Conservation (phyloP, 2,329 filamentous ascomycete genomes). For the Aspergillus brunneoviolaceus region DNA sequence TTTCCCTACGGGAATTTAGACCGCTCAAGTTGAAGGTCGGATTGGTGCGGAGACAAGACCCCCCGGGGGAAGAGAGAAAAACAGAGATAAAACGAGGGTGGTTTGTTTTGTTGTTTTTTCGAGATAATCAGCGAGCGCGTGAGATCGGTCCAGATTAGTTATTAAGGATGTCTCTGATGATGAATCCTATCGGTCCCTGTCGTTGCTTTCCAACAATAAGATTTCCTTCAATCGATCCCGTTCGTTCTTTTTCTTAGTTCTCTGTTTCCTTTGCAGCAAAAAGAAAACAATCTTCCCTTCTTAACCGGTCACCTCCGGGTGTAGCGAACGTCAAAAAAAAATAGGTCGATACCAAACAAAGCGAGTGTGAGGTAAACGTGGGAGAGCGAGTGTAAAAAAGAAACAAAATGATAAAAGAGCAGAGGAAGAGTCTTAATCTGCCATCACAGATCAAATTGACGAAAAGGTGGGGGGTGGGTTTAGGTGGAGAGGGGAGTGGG, state of each 20-base stretch:
- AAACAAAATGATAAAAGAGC: constrained; percentile 17
- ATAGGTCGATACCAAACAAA: constrained; percentile 35
- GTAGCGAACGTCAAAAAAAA: constrained; percentile 40
- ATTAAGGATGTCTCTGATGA: constrained; percentile 16
- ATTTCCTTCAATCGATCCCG: constrained; percentile 10
- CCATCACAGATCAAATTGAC: constrained; percentile 29
- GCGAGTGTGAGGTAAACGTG: constrained; percentile 41
- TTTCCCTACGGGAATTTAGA: background rate
- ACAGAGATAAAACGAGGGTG: constrained; percentile 19
- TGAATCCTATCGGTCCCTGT: constrained; percentile 11
- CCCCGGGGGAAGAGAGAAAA: constrained; percentile 5
- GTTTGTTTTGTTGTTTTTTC: constrained; percentile 8
- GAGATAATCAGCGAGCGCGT: constrained; percentile 20
- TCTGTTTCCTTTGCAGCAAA: constrained; percentile 7
- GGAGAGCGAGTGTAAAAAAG: constrained; percentile 31
- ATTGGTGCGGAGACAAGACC: constrained; percentile 9
- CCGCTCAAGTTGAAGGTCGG: background rate
- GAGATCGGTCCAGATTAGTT: constrained; percentile 18
- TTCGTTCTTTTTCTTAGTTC: constrained; percentile 7
- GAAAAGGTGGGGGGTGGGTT: constrained; percentile 9
- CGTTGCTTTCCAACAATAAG: constrained; percentile 12
- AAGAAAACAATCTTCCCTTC: constrained; percentile 11
- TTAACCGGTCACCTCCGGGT: constrained; percentile 24
- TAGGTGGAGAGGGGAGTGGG: constrained; percentile 10
- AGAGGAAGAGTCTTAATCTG: constrained; percentile 26